A percentile compares a stretch with the other conserved stretches of the same genome.
Evolutionary conservation across 441 rosid genomes (phyloP).

Genomic region (California macrophylla): DNA sequence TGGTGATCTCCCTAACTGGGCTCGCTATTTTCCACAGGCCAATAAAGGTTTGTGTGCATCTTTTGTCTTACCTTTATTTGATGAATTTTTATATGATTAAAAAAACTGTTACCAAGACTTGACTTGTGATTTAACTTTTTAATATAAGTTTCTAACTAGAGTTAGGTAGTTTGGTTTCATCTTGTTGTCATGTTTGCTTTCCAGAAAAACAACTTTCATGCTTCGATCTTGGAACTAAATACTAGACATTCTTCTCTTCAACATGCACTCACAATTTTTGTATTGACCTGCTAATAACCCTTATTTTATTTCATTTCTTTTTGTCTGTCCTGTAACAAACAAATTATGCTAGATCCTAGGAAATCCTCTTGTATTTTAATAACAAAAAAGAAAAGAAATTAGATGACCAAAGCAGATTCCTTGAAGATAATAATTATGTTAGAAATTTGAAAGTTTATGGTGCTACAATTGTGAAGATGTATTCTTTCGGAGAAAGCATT

Average conservation of each 20-base stretch:
- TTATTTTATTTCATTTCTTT: background rate
- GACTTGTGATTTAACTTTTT: background rate
- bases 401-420: background rate
- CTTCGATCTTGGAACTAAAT: background rate
- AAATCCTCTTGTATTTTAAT: background rate
- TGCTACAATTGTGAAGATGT: background rate
- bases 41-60: conserved; percentile 49
- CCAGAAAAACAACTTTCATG: background rate
- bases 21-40: conserved; percentile 92
- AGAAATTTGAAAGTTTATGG: background rate
- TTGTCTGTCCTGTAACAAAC: background rate
- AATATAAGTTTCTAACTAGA: background rate
- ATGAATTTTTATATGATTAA: background rate
- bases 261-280: background rate
- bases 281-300: background rate
- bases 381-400: background rate
- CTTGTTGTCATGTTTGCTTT: background rate
- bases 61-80: background rate
- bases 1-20: conserved; percentile 94
- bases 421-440: background rate
- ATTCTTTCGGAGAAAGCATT: background rate
- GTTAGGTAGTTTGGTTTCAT: background rate
- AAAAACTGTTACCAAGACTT: background rate
- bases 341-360: background rate
- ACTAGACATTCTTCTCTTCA: background rate